A percentile compares a stretch with the other conserved stretches of the same genome.
Evolutionary conservation across 1,284 basidiomycete genomes (phyloP).

Genomic region (Cystobasidium sp.): DNA sequence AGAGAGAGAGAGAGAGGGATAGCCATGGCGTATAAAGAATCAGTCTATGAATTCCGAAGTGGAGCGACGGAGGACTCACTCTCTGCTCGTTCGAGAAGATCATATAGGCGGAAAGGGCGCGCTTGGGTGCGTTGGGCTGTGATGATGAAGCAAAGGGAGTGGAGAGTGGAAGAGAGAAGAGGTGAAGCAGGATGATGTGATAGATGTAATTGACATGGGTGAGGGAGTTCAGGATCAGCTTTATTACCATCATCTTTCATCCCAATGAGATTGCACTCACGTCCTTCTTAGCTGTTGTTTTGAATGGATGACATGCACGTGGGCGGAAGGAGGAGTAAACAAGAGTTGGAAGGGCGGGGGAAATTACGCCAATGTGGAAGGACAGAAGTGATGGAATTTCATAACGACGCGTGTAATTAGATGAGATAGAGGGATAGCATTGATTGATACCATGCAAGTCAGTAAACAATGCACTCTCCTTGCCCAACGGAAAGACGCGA

Average conservation of each 20-base stretch:
- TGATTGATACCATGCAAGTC: not conserved
- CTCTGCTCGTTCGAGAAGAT: constrained; percentile 97
- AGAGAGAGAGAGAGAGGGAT: too few relatives aligned
- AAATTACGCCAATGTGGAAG: not conserved
- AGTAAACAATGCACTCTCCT: constrained; percentile 17
- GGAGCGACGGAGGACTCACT: too few relatives aligned
- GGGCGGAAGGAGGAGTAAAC: not conserved
- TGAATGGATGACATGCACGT: not conserved
- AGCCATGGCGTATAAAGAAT: too few relatives aligned
- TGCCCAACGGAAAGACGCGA: not conserved
- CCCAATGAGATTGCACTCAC: constrained; percentile 5
- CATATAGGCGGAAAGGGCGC: constrained; percentile 95
- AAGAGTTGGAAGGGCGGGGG: not conserved
- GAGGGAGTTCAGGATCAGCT: not conserved
- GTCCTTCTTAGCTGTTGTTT: constrained; percentile 42
- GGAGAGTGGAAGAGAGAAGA: not conserved
- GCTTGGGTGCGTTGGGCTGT: constrained; percentile 79
- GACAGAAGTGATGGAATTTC: not conserved
- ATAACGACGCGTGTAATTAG: not conserved
- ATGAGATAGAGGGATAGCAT: not conserved
- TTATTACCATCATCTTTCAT: not conserved
- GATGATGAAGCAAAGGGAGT: not conserved
- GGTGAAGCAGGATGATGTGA: not conserved
- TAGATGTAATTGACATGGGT: not conserved
- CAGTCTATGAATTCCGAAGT: too few relatives aligned